Evolutionary conservation across 1,284 basidiomycete species (phyloP), one percentile per base, ranked within the genome.

Genomic region (Mycosarcoma mackinlayi): DNA sequence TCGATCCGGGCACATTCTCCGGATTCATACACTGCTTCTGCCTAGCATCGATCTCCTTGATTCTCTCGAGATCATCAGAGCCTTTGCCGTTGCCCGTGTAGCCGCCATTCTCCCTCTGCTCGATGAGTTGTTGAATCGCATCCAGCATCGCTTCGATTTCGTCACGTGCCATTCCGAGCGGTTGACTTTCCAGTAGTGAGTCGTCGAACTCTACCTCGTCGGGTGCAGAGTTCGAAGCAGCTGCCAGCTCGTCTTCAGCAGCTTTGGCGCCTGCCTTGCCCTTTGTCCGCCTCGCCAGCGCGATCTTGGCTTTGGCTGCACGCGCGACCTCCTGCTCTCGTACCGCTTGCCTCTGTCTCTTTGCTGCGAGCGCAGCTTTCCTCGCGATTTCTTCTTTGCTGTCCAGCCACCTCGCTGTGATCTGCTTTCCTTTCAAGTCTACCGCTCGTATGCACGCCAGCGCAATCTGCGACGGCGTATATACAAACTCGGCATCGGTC

Each of bases 401-500:
- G 18, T 53, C 65, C 6, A 83, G 59, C 92, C 89, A 98, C 66
- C 85, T 86, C 24, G 86, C 83, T 1, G 90, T 88, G 9, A 92
- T 81, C 0, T 86, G 81, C 1, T 88, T 48, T 1, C 73, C 66
- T 2, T 51, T 31, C 7, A 54, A 37, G 10, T 50, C 46, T 1
- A 7, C n/a, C 3, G 39, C 44, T 4, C 70, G 18, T 1, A 94
- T 85, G 38, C 90, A 89, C 1, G 93, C 91, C n/a, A 96, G 86
- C 0, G 92, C 93, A 73, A 98, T 94, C 84, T 98, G 95, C 3
- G 92, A 90, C 0, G 95, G 94, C 6, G 93, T 87, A 80, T 91
- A 97, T 47, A 95, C 86, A 76, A 98, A 88, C 82, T 98, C 95
- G 16, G 89, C 90, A 81, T 97, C 93, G 4, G 94, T 95, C 19